Percentiles rank a stretch among this genome's conserved stretches.
These are phyloP conservation scores for Tanacetum coccineum DNA, from an alignment of 129 eudicot species.

Conservation along the genomic window DNA sequence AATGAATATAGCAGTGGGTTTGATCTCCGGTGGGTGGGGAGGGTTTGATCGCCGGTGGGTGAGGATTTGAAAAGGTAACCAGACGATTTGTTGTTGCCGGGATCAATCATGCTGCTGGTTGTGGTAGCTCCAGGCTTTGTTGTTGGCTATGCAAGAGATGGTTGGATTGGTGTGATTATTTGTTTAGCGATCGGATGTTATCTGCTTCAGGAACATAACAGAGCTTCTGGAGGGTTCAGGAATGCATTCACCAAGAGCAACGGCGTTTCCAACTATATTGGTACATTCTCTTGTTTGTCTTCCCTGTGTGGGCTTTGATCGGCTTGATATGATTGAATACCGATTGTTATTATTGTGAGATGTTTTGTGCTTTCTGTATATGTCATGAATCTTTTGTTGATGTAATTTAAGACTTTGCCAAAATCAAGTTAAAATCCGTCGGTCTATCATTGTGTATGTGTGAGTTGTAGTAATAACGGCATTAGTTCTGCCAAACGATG, in stretches of 20 bases:
- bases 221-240: constrained; percentile 90
- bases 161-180: constrained; percentile 47
- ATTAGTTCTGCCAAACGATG: no score
- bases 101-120: constrained; percentile 56
- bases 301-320: constrained; percentile 81
- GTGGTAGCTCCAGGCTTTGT: constrained; percentile 80
- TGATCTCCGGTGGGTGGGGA: no score
- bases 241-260: constrained; percentile 78
- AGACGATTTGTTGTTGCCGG: constrained; percentile 77
- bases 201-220: constrained; percentile 84
- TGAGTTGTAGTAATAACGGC: no score
- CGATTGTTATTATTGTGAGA: neutral
- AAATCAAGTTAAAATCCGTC: neutral
- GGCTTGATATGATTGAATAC: neutral
- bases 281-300: constrained; percentile 65
- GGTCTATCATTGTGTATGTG: no score
- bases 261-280: constrained; percentile 75
- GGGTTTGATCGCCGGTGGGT: no score
- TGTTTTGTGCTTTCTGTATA: constrained; percentile 22
- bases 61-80: no score
- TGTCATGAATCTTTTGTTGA: constrained; percentile 9
- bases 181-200: constrained; percentile 78
- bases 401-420: neutral
- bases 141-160: constrained; percentile 46
- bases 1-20: no score